These are phyloP conservation scores for Magnusiomyces fungicola DNA, from an alignment of 1,139 yeast genomes.

Conservation along the genomic window DNA sequence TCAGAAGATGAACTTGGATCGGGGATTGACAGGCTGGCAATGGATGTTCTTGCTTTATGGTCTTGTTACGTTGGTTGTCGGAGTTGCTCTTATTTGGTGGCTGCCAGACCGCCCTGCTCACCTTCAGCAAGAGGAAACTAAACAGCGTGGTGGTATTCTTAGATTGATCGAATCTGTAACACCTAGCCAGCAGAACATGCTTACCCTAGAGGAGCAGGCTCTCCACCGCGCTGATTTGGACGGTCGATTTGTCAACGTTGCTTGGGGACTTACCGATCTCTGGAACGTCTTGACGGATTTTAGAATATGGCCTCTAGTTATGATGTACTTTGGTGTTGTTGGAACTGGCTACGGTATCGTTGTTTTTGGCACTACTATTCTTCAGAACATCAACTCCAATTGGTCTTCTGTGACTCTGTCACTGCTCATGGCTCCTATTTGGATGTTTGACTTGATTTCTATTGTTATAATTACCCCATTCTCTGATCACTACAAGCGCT, in stretches of 20 bases:
- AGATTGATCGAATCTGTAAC: conserved; percentile 21
- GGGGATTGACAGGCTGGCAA: conserved; percentile 77
- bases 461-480: conserved; percentile 70
- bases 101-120: conserved; percentile 63
- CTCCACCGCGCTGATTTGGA: conserved; percentile 62
- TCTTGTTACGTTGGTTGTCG: conserved; percentile 57
- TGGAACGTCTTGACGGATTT: conserved; percentile 50
- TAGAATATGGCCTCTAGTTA: conserved; percentile 70
- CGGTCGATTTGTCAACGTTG: conserved; percentile 38
- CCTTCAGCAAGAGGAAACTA: not conserved
- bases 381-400: conserved; percentile 53
- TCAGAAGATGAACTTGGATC: conserved; percentile 66
- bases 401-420: conserved; percentile 65
- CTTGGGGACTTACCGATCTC: conserved; percentile 60
- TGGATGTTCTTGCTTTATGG: conserved; percentile 84
- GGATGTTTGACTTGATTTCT: conserved; percentile 81
- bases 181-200: conserved; percentile 41
- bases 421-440: conserved; percentile 76
- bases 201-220: conserved; percentile 45
- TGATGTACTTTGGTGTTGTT: conserved; percentile 90
- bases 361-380: conserved; percentile 80
- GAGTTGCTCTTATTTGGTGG: conserved; percentile 70
- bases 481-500: conserved; percentile 58
- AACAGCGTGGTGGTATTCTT: not conserved
- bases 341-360: conserved; percentile 84